Percentiles rank a stretch among this genome's conserved stretches.
phyloP scores from a whole-genome alignment of 192 early-diverging fungal genomes.

The Rhizophagus clarus region DNA sequence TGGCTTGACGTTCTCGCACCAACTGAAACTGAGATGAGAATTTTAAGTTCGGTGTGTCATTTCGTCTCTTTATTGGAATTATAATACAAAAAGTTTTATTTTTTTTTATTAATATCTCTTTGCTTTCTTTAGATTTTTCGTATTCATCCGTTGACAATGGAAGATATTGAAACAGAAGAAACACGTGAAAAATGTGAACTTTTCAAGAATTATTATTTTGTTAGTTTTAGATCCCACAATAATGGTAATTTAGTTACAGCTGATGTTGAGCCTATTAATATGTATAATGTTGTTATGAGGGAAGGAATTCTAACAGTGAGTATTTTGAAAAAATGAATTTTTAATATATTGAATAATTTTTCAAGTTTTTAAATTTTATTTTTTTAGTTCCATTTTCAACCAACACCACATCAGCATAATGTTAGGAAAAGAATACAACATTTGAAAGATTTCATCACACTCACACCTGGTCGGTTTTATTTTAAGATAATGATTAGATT shows the following conservation, averaged over 20 bases:
- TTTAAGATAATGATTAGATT: slow-evolving; percentile 16
- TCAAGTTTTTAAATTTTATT: background rate
- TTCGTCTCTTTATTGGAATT: background rate
- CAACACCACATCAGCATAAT: slow-evolving; percentile 78
- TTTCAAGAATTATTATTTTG: slow-evolving; percentile 88
- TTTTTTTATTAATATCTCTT: background rate
- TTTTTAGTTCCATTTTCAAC: slow-evolving; percentile 77
- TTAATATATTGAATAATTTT: background rate
- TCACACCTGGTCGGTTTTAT: slow-evolving; percentile 67
- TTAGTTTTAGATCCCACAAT: slow-evolving; percentile 82
- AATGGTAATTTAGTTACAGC: slow-evolving; percentile 57
- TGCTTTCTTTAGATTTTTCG: slow-evolving; percentile 52
- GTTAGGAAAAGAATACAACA: slow-evolving; percentile 85
- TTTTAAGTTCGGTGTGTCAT: slow-evolving; percentile 53
- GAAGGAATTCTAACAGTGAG: slow-evolving; percentile 70
- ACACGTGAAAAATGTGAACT: slow-evolving; percentile 93
- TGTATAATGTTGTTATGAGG: slow-evolving; percentile 71
- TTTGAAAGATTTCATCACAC: slow-evolving; percentile 78
- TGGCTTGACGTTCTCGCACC: slow-evolving; percentile 72
- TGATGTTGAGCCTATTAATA: slow-evolving; percentile 66
- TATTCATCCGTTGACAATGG: slow-evolving; percentile 77
- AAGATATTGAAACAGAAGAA: slow-evolving; percentile 89
- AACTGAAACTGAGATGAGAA: slow-evolving; percentile 56
- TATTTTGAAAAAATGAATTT: background rate
- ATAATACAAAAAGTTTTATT: background rate